Percentiles rank a stretch among this genome's conserved stretches.
Evolutionary conservation across 2,329 filamentous ascomycete species (phyloP).

Genomic region (Fusarium sp.): DNA sequence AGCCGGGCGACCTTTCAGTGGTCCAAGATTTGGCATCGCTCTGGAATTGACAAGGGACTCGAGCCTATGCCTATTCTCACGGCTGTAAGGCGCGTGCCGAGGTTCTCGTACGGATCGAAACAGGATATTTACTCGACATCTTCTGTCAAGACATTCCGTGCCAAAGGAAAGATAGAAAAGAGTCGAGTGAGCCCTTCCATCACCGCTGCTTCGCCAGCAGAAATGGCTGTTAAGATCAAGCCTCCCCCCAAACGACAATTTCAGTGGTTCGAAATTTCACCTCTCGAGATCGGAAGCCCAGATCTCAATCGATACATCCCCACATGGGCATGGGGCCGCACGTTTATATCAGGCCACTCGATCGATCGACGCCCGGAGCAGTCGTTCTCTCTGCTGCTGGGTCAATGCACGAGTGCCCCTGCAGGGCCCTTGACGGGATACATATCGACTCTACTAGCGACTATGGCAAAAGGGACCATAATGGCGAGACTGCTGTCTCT

Average conservation of each 20-base stretch:
- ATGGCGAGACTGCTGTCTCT: conserved; percentile 21
- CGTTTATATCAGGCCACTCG: conserved; percentile 33
- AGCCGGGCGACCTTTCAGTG: conserved; percentile 38
- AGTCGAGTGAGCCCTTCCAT: fast-evolving
- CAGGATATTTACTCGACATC: not conserved
- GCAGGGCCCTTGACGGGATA: conserved; percentile 33
- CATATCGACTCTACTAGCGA: conserved; percentile 31
- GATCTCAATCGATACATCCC: conserved; percentile 38
- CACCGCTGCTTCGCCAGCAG: fast-evolving
- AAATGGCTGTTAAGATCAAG: fast-evolving
- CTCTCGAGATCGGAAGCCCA: conserved; percentile 31
- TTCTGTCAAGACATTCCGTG: not conserved
- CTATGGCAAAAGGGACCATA: conserved; percentile 29
- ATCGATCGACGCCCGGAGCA: conserved; percentile 37
- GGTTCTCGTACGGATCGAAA: conserved; percentile 24
- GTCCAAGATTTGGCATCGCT: conserved; percentile 34
- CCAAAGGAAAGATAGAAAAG: not conserved
- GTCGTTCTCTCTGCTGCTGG: conserved; percentile 30
- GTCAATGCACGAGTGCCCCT: conserved; percentile 39
- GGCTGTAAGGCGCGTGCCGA: conserved; percentile 33
- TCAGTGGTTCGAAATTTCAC: conserved; percentile 43
- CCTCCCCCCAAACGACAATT: conserved; percentile 5
- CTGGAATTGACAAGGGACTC: conserved; percentile 13
- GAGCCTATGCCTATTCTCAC: conserved; percentile 41
- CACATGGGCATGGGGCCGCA: conserved; percentile 41